These are phyloP conservation scores for Fagus sylvatica DNA, from an alignment of 306 rosid species.

Conservation along the genomic window DNA sequence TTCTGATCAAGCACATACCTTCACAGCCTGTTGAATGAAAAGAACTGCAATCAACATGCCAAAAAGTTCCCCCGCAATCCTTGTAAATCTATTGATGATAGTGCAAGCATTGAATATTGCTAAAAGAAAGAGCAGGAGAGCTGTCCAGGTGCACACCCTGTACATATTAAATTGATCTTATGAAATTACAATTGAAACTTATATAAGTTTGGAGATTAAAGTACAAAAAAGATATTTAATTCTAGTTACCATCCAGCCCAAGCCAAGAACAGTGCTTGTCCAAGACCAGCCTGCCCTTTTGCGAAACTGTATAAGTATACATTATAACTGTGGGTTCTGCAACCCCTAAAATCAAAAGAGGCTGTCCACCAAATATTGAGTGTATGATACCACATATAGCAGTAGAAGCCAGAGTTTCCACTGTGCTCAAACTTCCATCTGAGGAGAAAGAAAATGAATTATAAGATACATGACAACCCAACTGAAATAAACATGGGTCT, in stretches of 20 bases:
- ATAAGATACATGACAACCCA: too few species aligned
- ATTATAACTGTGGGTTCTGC: constrained; percentile 94
- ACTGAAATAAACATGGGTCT: not conserved
- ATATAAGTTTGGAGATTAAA: too few species aligned
- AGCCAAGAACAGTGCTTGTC: constrained; percentile 62
- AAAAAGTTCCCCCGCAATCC: constrained; percentile 83
- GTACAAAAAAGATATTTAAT: not conserved
- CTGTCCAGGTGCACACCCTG: constrained; percentile 94
- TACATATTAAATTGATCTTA: constrained; percentile 9
- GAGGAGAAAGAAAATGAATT: not conserved
- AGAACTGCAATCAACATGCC: constrained; percentile 84
- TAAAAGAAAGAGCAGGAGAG: constrained; percentile 69
- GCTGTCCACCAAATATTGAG: constrained; percentile 89
- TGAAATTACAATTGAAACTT: constrained; percentile 12
- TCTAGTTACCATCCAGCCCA: constrained; percentile 84
- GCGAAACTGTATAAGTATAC: constrained; percentile 82
- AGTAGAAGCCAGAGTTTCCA: constrained; percentile 85
- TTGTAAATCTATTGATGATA: constrained; percentile 71
- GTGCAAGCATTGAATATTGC: constrained; percentile 76
- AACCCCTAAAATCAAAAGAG: constrained; percentile 78
- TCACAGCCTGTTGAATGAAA: constrained; percentile 84
- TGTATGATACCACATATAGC: constrained; percentile 91
- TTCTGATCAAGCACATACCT: constrained; percentile 40
- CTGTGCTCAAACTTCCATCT: constrained; percentile 90
- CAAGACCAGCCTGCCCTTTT: constrained; percentile 55